Conservation (phyloP, 2,329 filamentous ascomycete genomes). For the Diplodia mutila region DNA sequence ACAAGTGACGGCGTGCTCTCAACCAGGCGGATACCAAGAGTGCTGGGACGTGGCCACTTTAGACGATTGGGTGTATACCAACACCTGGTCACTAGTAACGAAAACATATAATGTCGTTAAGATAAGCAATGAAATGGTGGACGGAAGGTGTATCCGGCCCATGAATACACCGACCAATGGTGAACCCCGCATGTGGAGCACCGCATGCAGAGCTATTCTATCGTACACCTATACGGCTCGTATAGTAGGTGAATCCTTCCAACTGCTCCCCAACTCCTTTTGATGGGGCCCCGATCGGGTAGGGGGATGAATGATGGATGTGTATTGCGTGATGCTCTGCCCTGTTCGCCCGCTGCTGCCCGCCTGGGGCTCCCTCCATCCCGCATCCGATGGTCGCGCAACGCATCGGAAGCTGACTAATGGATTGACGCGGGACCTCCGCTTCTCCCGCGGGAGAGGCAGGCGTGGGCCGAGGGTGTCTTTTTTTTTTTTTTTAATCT, state of each 20-base stretch:
- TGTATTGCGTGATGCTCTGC: neutral
- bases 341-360: neutral
- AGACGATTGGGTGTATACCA: neutral
- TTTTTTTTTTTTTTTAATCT: neutral
- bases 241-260: neutral
- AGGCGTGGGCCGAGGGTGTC: neutral
- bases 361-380: neutral
- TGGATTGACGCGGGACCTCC: constrained; percentile 1
- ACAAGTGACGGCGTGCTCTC: neutral
- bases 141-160: too few relatives aligned
- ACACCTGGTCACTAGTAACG: neutral
- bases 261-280: neutral
- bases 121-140: too few relatives aligned
- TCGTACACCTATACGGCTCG: too few relatives aligned
- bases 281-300: neutral
- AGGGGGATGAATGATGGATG: neutral
- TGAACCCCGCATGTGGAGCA: neutral
- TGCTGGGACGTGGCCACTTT: too few relatives aligned
- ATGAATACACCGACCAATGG: neutral
- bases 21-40: neutral
- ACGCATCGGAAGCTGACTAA: constrained; percentile 23
- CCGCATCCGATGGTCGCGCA: constrained; percentile 13
- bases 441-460: neutral
- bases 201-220: too few relatives aligned
- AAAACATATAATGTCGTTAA: neutral